Conservation (phyloP, 768 basidiomycete genomes). For the Xanthoconium purpureum region DNA sequence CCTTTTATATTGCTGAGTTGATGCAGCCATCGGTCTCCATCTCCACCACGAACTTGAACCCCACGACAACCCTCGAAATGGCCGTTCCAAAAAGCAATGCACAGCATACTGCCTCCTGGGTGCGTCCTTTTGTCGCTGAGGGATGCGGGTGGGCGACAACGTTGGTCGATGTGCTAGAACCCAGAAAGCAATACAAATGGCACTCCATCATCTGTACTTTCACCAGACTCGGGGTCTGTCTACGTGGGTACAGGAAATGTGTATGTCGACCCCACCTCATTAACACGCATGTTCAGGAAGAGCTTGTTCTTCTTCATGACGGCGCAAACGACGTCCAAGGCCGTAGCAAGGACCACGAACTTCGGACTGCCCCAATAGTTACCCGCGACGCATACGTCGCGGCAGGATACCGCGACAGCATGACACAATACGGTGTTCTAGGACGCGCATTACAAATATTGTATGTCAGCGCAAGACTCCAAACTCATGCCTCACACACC, state of each 20-base stretch:
- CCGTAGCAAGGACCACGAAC: constrained; percentile 31
- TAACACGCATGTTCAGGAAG: constrained; percentile 20
- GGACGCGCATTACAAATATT: constrained; percentile 46
- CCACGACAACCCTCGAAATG: constrained; percentile 12
- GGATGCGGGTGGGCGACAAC: not conserved
- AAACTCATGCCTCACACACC: not conserved
- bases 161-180: constrained; percentile 6
- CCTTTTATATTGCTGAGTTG: constrained; percentile 10
- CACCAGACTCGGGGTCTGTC: constrained; percentile 7
- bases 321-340: constrained; percentile 13
- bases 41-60: not conserved
- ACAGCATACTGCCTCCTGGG: not conserved
- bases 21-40: constrained; percentile 8
- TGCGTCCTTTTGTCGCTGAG: constrained; percentile 7
- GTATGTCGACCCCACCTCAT: not conserved
- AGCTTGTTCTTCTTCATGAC: constrained; percentile 33
- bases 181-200: constrained; percentile 1
- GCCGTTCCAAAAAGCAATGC: constrained; percentile 5
- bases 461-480: constrained; percentile 32
- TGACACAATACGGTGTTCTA: constrained; percentile 61
- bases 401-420: constrained; percentile 31
- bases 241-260: constrained; percentile 23
- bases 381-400: constrained; percentile 47
- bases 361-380: constrained; percentile 48
- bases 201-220: not conserved